These are phyloP conservation scores for Zymoseptoria tritici DNA, from an alignment of 2,329 filamentous ascomycete species.

Conservation along the genomic window DNA sequence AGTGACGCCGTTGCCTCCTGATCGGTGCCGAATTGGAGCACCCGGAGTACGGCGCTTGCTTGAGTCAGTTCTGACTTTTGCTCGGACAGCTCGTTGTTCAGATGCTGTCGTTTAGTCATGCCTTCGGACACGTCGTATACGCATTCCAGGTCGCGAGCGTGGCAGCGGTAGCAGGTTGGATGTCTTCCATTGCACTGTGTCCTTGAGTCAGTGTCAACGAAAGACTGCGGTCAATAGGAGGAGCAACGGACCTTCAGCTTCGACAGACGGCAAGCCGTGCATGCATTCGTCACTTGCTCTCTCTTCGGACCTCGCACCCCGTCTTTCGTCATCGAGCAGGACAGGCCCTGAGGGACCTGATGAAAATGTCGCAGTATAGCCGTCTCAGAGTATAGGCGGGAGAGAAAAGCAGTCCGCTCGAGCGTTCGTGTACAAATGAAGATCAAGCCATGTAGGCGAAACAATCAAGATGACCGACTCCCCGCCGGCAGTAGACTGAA, in stretches of 20 bases:
- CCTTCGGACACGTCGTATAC: slow-evolving; percentile 18
- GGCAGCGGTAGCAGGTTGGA: slow-evolving; percentile 13
- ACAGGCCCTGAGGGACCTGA: not conserved
- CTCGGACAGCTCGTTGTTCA: slow-evolving; percentile 13
- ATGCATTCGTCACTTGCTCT: slow-evolving; percentile 6
- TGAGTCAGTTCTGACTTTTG: slow-evolving; percentile 10
- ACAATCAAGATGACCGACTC: not conserved
- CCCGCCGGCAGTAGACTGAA: not conserved
- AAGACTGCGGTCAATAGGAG: too few species aligned
- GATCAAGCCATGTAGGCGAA: not conserved
- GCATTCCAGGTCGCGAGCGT: slow-evolving; percentile 7
- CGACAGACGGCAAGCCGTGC: slow-evolving; percentile 4
- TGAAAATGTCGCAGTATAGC: not conserved
- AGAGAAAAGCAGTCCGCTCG: not conserved
- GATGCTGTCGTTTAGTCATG: slow-evolving; percentile 18
- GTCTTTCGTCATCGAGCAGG: not conserved
- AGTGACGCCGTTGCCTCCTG: slow-evolving; percentile 15
- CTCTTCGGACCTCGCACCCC: not conserved
- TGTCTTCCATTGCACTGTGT: slow-evolving; percentile 14
- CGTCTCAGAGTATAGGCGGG: not conserved
- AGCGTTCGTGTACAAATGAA: not conserved
- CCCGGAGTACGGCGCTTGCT: slow-evolving; percentile 9
- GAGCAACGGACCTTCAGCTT: slow-evolving; percentile 5
- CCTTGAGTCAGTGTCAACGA: not conserved
- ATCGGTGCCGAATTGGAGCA: slow-evolving; percentile 15